These are phyloP conservation scores for Solanum tarapatanum DNA, from an alignment of 257 asterid species.

Conservation along the genomic window DNA sequence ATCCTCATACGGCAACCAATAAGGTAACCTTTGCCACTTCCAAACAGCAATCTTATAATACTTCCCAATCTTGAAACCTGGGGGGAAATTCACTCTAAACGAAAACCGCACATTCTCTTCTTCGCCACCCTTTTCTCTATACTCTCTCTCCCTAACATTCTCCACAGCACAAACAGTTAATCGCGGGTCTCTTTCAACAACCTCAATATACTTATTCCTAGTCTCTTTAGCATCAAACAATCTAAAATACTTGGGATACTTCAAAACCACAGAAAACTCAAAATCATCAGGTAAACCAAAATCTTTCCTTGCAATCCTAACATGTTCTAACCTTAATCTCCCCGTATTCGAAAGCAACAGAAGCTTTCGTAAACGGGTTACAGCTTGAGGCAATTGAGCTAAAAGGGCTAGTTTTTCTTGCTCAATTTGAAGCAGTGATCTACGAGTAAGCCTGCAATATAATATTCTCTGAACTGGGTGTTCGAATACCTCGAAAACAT, in stretches of 20 bases:
- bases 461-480: slow-evolving; percentile 88
- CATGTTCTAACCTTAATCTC: slow-evolving; percentile 64
- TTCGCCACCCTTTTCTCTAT: slow-evolving; percentile 54
- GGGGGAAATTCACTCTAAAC: slow-evolving; percentile 70
- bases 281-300: slow-evolving; percentile 88
- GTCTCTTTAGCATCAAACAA: slow-evolving; percentile 81
- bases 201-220: slow-evolving; percentile 65
- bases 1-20: slow-evolving; percentile 88
- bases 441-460: slow-evolving; percentile 54
- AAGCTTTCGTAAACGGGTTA: slow-evolving; percentile 53
- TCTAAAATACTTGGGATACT: slow-evolving; percentile 53
- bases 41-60: slow-evolving; percentile 75
- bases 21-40: slow-evolving; percentile 96
- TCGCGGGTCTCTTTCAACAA: slow-evolving; percentile 43
- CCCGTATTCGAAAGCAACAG: slow-evolving; percentile 60
- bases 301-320: slow-evolving; percentile 65
- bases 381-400: slow-evolving; percentile 52
- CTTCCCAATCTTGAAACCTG: slow-evolving; percentile 80
- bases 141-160: slow-evolving; percentile 56
- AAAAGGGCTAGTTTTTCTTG: slow-evolving; percentile 56
- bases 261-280: slow-evolving; percentile 56
- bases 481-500: slow-evolving; percentile 75
- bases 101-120: slow-evolving; percentile 78
- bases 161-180: slow-evolving; percentile 62
- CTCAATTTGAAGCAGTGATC: slow-evolving; percentile 49